These are phyloP conservation scores for Medicago ruthenica DNA, from an alignment of 306 rosid genomes.

Conservation along the genomic window DNA sequence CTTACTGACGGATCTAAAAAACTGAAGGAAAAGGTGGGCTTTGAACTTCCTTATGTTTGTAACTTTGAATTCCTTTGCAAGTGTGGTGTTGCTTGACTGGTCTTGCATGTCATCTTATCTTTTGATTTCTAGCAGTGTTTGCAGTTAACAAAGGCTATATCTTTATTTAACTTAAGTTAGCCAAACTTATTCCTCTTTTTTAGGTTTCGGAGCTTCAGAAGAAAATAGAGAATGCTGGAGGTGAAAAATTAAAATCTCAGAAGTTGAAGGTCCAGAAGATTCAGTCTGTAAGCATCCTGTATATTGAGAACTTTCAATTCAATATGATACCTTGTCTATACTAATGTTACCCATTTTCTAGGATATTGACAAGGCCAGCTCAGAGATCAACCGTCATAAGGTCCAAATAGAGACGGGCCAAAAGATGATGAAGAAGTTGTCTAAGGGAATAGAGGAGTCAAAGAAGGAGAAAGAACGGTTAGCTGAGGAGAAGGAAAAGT, in stretches of 20 bases:
- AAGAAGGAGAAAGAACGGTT: slow-evolving; percentile 78
- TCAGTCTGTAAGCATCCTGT: slow-evolving; percentile 77
- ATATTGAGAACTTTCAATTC: slow-evolving; percentile 33
- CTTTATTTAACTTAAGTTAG: slow-evolving; percentile 36
- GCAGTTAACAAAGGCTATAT: slow-evolving; percentile 5
- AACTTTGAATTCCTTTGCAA: slow-evolving; percentile 28
- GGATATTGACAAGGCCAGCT: slow-evolving; percentile 82
- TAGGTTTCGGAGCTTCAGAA: slow-evolving; percentile 84
- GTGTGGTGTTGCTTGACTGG: slow-evolving; percentile 30
- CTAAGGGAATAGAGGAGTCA: slow-evolving; percentile 81
- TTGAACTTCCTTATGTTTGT: slow-evolving; percentile 23
- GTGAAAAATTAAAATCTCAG: slow-evolving; percentile 79
- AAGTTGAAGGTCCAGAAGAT: slow-evolving; percentile 80
- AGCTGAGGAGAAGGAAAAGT: slow-evolving; percentile 65
- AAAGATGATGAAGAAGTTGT: slow-evolving; percentile 81
- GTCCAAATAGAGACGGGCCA: slow-evolving; percentile 91
- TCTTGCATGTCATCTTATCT: slow-evolving; percentile 23
- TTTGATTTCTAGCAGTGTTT: slow-evolving; percentile 18
- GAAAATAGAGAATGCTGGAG: slow-evolving; percentile 90
- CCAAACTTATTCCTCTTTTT: slow-evolving; percentile 30
- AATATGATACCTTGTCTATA: slow-evolving; percentile 27
- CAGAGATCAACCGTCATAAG: slow-evolving; percentile 88
- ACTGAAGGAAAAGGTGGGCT: slow-evolving; percentile 82
- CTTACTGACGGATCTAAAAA: slow-evolving; percentile 76
- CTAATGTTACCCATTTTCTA: slow-evolving; percentile 54